These are phyloP conservation scores for Leptographium lundbergii DNA, from an alignment of 2,329 filamentous ascomycete genomes.

Conservation along the genomic window DNA sequence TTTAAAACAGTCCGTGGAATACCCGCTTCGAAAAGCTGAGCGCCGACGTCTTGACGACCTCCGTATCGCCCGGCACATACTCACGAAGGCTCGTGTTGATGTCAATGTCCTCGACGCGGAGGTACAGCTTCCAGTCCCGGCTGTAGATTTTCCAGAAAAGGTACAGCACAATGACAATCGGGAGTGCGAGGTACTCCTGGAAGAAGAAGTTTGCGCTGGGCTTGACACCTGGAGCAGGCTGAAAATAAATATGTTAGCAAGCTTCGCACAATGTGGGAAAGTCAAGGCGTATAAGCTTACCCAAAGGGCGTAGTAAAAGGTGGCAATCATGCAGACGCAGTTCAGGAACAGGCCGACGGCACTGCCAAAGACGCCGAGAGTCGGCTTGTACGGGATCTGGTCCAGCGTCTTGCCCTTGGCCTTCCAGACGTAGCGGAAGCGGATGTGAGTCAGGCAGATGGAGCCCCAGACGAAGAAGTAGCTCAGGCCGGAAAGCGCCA, in stretches of 20 bases:
- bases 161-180: conserved; percentile 45
- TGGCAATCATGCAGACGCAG: conserved; percentile 53
- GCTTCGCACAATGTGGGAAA: background rate
- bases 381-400: conserved; percentile 34
- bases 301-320: conserved; percentile 57
- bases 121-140: conserved; percentile 40
- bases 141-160: conserved; percentile 51
- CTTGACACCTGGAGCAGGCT: conserved; percentile 21
- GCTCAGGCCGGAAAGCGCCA: conserved; percentile 59
- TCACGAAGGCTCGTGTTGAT: conserved; percentile 45
- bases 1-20: conserved; percentile 23
- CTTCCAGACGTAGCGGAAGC: conserved; percentile 50
- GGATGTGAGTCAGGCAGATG: conserved; percentile 52
- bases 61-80: conserved; percentile 34
- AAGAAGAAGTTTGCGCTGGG: conserved; percentile 43
- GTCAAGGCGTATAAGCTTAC: conserved; percentile 17
- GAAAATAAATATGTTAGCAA: background rate
- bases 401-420: conserved; percentile 39
- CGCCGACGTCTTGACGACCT: conserved; percentile 21
- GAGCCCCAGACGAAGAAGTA: conserved; percentile 67
- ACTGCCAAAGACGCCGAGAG: conserved; percentile 51
- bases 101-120: conserved; percentile 47
- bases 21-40: conserved; percentile 23
- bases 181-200: conserved; percentile 40
- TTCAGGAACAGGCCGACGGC: conserved; percentile 57